Conservation (phyloP, 1,284 basidiomycete genomes). For the Albatrellus sp. region DNA sequence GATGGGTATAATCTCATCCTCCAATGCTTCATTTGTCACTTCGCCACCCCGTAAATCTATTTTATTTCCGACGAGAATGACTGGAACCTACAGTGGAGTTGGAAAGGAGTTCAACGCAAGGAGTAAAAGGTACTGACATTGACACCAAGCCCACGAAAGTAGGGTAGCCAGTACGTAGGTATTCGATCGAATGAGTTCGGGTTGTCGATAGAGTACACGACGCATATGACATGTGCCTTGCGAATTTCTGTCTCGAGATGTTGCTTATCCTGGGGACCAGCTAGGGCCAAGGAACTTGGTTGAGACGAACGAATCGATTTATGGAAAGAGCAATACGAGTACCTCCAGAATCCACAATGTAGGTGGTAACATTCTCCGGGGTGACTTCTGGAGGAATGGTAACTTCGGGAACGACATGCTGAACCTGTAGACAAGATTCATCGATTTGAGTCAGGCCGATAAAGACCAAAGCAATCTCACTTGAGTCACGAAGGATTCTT, state of each 20-base stretch:
- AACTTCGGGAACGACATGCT: constrained; percentile 87
- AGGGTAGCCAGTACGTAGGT: constrained; percentile 97
- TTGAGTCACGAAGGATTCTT: constrained; percentile 84
- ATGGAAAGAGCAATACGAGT: constrained; percentile 1
- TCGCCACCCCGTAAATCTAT: constrained; percentile 90
- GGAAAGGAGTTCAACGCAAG: constrained; percentile 5
- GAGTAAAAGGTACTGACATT: constrained; percentile 42
- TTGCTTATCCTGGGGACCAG: constrained; percentile 66
- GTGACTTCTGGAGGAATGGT: constrained; percentile 94
- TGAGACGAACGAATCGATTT: constrained; percentile 3
- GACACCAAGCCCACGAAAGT: constrained; percentile 89
- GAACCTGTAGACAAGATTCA: constrained; percentile 42
- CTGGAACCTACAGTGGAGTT: constrained; percentile 59
- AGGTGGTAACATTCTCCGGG: constrained; percentile 90
- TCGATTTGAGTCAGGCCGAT: not conserved
- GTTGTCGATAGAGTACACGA: constrained; percentile 95
- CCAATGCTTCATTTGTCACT: constrained; percentile 88
- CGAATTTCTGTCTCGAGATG: constrained; percentile 93
- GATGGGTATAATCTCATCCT: constrained; percentile 89
- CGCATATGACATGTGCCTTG: constrained; percentile 94
- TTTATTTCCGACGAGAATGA: constrained; percentile 97
- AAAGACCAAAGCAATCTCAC: constrained; percentile 31
- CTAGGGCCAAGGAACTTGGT: constrained; percentile 23
- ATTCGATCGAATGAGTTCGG: constrained; percentile 94
- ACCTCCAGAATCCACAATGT: constrained; percentile 94